phyloP scores from a whole-genome alignment of 164 flowering plant genomes.

The Chimonanthus praecox region DNA sequence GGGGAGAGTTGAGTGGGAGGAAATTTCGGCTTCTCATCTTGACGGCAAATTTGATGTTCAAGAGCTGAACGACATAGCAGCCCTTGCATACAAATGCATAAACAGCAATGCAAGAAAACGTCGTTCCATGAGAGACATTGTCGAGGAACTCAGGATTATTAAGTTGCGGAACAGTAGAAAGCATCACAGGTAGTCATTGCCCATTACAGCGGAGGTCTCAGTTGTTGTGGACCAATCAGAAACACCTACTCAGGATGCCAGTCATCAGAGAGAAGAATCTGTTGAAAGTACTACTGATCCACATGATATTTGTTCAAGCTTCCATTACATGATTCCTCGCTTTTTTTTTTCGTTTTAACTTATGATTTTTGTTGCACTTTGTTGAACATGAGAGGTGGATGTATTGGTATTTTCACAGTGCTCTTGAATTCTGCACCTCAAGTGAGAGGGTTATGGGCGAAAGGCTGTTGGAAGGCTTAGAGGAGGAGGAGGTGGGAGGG shows the following conservation, averaged over 20 bases:
- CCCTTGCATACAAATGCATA: conserved; percentile 82
- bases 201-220: conserved; percentile 32
- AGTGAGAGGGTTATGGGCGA: no score
- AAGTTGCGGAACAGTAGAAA: conserved; percentile 45
- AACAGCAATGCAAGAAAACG: conserved; percentile 54
- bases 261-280: conserved; percentile 54
- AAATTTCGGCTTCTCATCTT: conserved; percentile 71
- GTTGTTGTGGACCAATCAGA: conserved; percentile 48
- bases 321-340: background rate
- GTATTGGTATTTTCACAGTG: no score
- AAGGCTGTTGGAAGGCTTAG: no score
- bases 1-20: conserved; percentile 91
- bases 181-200: conserved; percentile 33
- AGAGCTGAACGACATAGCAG: conserved; percentile 74
- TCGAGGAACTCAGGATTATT: conserved; percentile 59
- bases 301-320: conserved; percentile 28
- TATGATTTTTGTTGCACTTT: background rate
- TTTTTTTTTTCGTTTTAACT: conserved; percentile 2
- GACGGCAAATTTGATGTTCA: conserved; percentile 54
- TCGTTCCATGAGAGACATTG: conserved; percentile 85
- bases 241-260: conserved; percentile 23
- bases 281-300: conserved; percentile 46
- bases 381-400: no score
- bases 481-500: no score
- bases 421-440: no score